These are phyloP conservation scores for Leptodermis oblonga DNA, from an alignment of 257 asterid species.

Conservation along the genomic window DNA sequence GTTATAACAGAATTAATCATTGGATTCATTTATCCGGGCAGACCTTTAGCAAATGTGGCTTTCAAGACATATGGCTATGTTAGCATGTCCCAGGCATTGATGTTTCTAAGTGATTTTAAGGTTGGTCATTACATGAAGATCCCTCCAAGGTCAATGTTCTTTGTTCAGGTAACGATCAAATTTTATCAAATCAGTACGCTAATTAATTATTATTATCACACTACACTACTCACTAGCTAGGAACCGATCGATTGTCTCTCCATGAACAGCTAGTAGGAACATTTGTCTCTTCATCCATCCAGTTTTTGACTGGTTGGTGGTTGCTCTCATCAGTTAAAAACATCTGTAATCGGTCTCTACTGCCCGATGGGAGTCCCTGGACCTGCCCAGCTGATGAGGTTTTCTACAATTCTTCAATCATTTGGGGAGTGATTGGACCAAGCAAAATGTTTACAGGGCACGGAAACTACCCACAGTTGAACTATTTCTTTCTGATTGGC, in stretches of 20 bases:
- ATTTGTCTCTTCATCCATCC: not conserved
- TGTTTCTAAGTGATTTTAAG: not conserved
- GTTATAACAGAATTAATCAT: not conserved
- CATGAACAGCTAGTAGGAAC: not conserved
- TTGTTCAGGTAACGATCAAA: conserved; percentile 8
- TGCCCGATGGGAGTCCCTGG: not conserved
- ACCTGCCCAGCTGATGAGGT: not conserved
- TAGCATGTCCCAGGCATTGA: not conserved
- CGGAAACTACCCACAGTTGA: not conserved
- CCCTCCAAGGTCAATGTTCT: not conserved
- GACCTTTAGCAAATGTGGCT: not conserved
- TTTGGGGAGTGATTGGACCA: not conserved
- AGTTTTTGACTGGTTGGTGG: not conserved
- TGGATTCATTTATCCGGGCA: not conserved
- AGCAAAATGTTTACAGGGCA: not conserved
- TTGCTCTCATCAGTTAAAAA: not conserved
- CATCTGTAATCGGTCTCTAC: not conserved
- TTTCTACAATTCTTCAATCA: not conserved
- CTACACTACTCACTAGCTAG: too few relatives aligned
- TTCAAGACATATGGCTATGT: conserved; percentile 2
- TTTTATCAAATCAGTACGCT: too few relatives aligned
- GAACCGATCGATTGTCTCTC: too few relatives aligned
- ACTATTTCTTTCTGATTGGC: not conserved
- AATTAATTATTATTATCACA: too few relatives aligned
- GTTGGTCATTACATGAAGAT: not conserved